These are phyloP conservation scores for Candida sanyaensis DNA, from an alignment of 1,139 yeast species.

Conservation along the genomic window DNA sequence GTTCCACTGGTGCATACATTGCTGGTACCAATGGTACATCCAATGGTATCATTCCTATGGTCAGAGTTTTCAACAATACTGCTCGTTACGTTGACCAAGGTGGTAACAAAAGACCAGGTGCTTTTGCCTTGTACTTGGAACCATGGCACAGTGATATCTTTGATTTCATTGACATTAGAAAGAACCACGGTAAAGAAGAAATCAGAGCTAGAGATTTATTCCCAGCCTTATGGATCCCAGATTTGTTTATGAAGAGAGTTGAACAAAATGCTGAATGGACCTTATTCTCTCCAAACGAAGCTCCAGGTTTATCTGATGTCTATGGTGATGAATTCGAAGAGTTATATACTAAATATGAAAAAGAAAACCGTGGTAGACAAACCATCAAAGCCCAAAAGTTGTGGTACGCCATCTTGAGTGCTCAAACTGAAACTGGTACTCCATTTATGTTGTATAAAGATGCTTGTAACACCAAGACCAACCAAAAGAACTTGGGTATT, in stretches of 20 bases:
- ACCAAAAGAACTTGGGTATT: constrained; percentile 84
- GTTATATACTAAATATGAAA: constrained; percentile 71
- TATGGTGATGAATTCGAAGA: constrained; percentile 81
- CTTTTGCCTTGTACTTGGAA: constrained; percentile 84
- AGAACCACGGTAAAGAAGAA: constrained; percentile 91
- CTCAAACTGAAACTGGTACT: constrained; percentile 92
- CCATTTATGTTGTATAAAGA: constrained; percentile 92
- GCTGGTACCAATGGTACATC: constrained; percentile 91
- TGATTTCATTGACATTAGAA: constrained; percentile 80
- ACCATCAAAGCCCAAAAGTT: constrained; percentile 83
- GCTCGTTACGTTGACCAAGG: constrained; percentile 95
- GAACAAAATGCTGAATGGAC: constrained; percentile 81
- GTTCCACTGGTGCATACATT: constrained; percentile 83
- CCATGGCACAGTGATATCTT: constrained; percentile 92
- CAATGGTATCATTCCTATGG: constrained; percentile 87
- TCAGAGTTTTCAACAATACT: constrained; percentile 86
- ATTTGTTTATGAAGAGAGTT: constrained; percentile 86
- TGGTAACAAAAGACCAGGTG: constrained; percentile 94
- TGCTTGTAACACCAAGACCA: constrained; percentile 79
- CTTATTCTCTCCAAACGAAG: constrained; percentile 84
- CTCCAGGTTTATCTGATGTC: constrained; percentile 77
- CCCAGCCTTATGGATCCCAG: constrained; percentile 92
- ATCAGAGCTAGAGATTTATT: constrained; percentile 86
- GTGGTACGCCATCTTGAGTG: constrained; percentile 84
- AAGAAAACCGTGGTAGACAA: constrained; percentile 68